Conservation (phyloP, 2,329 filamentous ascomycete genomes). For the Colletotrichum costaricense region DNA sequence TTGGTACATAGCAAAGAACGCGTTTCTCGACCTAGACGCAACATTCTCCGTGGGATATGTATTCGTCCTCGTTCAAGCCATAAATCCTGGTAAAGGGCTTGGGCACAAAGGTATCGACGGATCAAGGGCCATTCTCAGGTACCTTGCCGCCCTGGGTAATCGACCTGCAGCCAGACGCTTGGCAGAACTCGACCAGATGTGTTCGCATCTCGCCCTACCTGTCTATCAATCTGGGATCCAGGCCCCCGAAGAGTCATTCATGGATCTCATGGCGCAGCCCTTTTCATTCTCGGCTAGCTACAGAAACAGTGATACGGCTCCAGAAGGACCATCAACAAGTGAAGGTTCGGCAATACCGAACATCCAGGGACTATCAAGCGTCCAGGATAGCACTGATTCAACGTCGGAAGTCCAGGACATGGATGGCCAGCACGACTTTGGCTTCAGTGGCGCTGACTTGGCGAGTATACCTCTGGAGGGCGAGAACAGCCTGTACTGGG, state of each 20-base stretch:
- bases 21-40: slow-evolving; percentile 23
- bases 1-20: slow-evolving; percentile 18
- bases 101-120: slow-evolving; percentile 20
- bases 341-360: neutral
- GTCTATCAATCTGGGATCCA: neutral
- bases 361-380: neutral
- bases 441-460: slow-evolving; percentile 4
- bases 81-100: slow-evolving; percentile 16
- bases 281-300: slow-evolving; percentile 1
- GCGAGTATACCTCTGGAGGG: slow-evolving; percentile 19
- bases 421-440: neutral
- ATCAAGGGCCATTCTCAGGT: slow-evolving; percentile 9
- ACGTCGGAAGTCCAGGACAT: neutral
- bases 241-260: neutral
- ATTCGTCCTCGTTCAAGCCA: slow-evolving; percentile 30
- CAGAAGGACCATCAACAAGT: neutral
- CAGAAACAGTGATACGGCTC: neutral
- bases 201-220: slow-evolving; percentile 13
- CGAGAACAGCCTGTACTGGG: slow-evolving; percentile 22
- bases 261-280: neutral
- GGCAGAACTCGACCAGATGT: slow-evolving; percentile 31
- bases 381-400: neutral
- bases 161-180: slow-evolving; percentile 22
- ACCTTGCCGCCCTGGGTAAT: slow-evolving; percentile 24
- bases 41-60: slow-evolving; percentile 27